Base-by-base conservation (phyloP, 805 yeast genomes). In the Cyberlindnera maritima region DNA sequence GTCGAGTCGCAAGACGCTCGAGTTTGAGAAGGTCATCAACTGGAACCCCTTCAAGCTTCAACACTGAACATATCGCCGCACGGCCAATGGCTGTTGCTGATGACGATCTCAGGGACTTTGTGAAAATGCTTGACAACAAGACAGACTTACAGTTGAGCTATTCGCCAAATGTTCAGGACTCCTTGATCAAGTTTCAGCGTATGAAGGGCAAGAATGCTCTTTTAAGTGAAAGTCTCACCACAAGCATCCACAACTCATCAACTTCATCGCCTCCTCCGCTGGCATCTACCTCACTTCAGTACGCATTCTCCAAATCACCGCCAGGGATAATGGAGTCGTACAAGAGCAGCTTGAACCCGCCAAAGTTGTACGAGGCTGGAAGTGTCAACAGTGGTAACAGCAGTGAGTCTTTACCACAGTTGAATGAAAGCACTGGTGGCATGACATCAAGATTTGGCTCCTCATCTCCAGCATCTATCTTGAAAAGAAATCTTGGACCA, bases 101-200 rank as follows among this genome's bases (percentile, higher is more conserved):
- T 46, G 82, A 78, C 46, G 88, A 81, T 53, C 70, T 87, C 17
- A 74, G 83, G 48, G 87, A 84, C 42, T 87, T 87, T 68, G 85
- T 87, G 39, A 72, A 77, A 52, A 70, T 85, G 74, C 77, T 87
- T 37, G 94, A 87, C 53, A 77, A 80, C 39, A 81, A 79, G 55
- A 70, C 74, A 9, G 86, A 80, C 36, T 63, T 81, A 20, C 70
- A 76, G 35, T 57, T 60, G 18, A 56, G 48, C 15, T 52, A 55
- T 32, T 46, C 63, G 8, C 57, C 60, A 14, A 67, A 67, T 39
- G 61, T 68, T 14, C 58, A 74, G 9, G 81, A 77, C 46, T 77
- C 83, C 0, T 60, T 82, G 41, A 67, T 68, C 18, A 70, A 69
- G 51, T 82, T 74, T 56, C 85, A 80, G 57, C 64, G 66, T 46